Evolutionary conservation across 169 alveolate species (phyloP), one percentile per base, ranked within the genome.

Genomic region (Blepharisma undulans): DNA sequence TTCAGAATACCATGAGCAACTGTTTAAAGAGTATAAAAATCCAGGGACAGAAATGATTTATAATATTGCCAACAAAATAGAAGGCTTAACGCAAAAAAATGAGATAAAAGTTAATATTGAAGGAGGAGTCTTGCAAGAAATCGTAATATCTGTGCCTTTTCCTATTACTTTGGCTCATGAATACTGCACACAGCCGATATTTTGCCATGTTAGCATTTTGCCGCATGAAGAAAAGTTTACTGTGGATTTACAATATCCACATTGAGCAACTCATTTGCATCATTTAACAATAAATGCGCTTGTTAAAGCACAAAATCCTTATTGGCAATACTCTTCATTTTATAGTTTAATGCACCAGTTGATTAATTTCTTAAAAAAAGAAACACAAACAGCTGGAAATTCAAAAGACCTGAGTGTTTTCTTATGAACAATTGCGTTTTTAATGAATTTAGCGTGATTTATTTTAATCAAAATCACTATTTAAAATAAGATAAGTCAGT

Each of bases 351-450:
- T 60, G 14, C 32, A 72, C 22, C 89, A 82, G 33, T 10, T 82
- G 10, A 25, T 34, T 59, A 48, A 34, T 22, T 34, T 21, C n/a
- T 32, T 36, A 5, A 34, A 21, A 4, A 82, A 82, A 30, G 77
- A 60, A 59, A 22, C 60, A 19, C 33, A 48, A 12, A 21, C 30
- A 7, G 34, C 29, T 59, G 33, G 25, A 18, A 48, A 34, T 30
- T 60, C 89, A 25, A 82, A 82, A 59, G 89, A 36, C 36, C n/a
- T 34, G 18, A 82, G 89, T n/a, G n/a, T n/a, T n/a, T n/a, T n/a
- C n/a, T n/a, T n/a, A n/a, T n/a, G n/a, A n/a, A n/a, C n/a, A n/a
- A n/a, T n/a, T n/a, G n/a, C n/a, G n/a, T n/a, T n/a, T n/a, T n/a
- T n/a, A n/a, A n/a, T n/a, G n/a, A n/a, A n/a, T n/a, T n/a, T n/a